Evolutionary conservation across 345 rosid genomes (phyloP), one percentile per base, ranked within the genome.

Genomic region (Aegle marmelos): DNA sequence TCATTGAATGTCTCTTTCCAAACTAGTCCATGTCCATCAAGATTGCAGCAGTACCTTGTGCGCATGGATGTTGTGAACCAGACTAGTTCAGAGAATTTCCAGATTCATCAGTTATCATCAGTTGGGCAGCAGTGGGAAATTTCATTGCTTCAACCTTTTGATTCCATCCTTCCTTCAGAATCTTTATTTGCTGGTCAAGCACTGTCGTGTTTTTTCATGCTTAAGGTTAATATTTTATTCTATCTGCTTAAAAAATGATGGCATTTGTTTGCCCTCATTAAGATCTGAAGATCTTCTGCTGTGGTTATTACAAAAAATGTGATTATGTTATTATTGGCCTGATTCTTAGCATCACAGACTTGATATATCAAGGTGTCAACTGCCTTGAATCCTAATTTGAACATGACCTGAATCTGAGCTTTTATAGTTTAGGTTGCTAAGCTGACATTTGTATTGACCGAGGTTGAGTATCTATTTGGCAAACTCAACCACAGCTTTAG

Each of bases 101-200:
- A 89, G 86, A 81, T 96, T 80, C 85, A 80, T 73, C 99, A 94
- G 84, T 76, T 96, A 81, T 92, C 98, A 74, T 80, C 93, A 74
- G 83, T 90, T 83, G 98, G 98, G 77, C 66, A 76, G 73, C 90
- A 88, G 56, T 96, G 98, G 95, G 93, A 93, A 73, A 89, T 96
- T 83, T 91, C 92, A 28, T 84, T 89, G 86, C 94, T 91, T 81
- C 92, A 92, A 81, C 88, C 93, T 66, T 86, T 85, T 77, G 92
- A 89, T 76, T 34, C 89, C 75, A 82, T 88, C 83, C 82, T 88
- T 82, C 88, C 95, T 82, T 87, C 93, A 65, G 83, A 87, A 57
- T 80, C 88, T 80, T 72, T 96, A 80, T 82, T 86, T 79, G 83
- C 96, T 81, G 98, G 94, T 81, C 95, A 96, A 86, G 94, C 95